phyloP scores from a whole-genome alignment of 176 grass and related monocot genomes.

The Rhipidocladum racemiflorum region DNA sequence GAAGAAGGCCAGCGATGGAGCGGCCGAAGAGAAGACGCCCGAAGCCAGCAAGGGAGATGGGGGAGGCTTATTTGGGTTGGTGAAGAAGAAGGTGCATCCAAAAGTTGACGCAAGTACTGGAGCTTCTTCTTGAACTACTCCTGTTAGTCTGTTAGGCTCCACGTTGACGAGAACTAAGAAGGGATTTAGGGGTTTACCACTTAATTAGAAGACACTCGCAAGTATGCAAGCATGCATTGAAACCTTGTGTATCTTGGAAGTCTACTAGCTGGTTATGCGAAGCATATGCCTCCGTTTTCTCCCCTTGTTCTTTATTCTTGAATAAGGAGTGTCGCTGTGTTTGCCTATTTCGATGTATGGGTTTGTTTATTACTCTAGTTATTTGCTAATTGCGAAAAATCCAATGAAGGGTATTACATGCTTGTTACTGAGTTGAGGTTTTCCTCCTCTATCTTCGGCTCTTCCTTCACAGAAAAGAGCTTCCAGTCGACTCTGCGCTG shows the following conservation, averaged over 20 bases:
- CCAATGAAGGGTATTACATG: not conserved
- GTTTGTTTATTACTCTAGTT: not conserved
- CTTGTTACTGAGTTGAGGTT: not conserved
- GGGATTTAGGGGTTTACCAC: not conserved
- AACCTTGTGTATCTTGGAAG: not conserved
- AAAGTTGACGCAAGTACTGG: not conserved
- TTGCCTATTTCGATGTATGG: not conserved
- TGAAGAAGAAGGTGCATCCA: slow-evolving; percentile 35
- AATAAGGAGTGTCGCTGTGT: not conserved
- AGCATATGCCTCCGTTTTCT: not conserved
- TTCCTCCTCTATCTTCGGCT: not conserved
- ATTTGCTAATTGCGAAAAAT: not conserved
- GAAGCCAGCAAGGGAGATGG: not conserved
- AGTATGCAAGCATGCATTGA: not conserved
- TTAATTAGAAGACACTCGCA: not conserved
- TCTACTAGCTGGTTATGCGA: not conserved
- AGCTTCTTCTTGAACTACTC: slow-evolving; percentile 10
- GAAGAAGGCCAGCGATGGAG: not conserved
- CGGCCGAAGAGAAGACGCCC: not conserved
- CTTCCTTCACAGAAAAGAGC: not conserved
- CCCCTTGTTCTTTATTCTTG: not conserved
- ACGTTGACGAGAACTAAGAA: not conserved
- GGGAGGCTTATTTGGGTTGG: not conserved
- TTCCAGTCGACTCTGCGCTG: no score
- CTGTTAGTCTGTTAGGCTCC: not conserved